phyloP scores from a whole-genome alignment of 2,329 filamentous ascomycete genomes.

The Pestalotiopsis sp. region DNA sequence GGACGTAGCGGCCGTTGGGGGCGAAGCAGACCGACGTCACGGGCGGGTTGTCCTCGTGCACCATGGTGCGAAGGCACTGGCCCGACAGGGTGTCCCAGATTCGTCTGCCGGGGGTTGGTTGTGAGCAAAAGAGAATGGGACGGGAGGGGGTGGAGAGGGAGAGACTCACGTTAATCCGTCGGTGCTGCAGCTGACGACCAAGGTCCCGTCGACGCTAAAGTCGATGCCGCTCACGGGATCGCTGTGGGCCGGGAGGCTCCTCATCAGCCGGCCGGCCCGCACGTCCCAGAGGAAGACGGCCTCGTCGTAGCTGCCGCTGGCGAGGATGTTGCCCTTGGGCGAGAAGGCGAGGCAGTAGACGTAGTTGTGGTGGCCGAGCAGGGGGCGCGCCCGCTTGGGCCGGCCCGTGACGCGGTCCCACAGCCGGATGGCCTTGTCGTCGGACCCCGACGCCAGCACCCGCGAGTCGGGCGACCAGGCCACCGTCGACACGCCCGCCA shows the following conservation, averaged over 20 bases:
- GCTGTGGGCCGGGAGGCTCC: slow-evolving; percentile 88
- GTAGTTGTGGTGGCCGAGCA: slow-evolving; percentile 94
- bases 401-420: slow-evolving; percentile 76
- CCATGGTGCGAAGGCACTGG: slow-evolving; percentile 90
- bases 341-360: slow-evolving; percentile 93
- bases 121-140: slow-evolving; percentile 6
- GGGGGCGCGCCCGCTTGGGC: slow-evolving; percentile 55
- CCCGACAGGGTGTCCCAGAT: slow-evolving; percentile 97
- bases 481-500: slow-evolving; percentile 88
- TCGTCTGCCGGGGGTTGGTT: slow-evolving; percentile 49
- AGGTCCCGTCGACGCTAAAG: slow-evolving; percentile 87
- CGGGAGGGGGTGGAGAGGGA: too few species aligned
- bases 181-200: slow-evolving; percentile 88
- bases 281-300: slow-evolving; percentile 98
- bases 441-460: slow-evolving; percentile 85
- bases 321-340: slow-evolving; percentile 97
- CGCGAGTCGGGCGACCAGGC: slow-evolving; percentile 93
- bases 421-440: slow-evolving; percentile 93
- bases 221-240: slow-evolving; percentile 94
- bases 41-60: slow-evolving; percentile 93
- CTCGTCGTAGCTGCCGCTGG: slow-evolving; percentile 94
- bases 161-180: slow-evolving; percentile 78
- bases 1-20: slow-evolving; percentile 89
- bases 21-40: slow-evolving; percentile 90
- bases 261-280: slow-evolving; percentile 82